Conservation (phyloP, 2,329 filamentous ascomycete species). For the Colletotrichum eleusines region DNA sequence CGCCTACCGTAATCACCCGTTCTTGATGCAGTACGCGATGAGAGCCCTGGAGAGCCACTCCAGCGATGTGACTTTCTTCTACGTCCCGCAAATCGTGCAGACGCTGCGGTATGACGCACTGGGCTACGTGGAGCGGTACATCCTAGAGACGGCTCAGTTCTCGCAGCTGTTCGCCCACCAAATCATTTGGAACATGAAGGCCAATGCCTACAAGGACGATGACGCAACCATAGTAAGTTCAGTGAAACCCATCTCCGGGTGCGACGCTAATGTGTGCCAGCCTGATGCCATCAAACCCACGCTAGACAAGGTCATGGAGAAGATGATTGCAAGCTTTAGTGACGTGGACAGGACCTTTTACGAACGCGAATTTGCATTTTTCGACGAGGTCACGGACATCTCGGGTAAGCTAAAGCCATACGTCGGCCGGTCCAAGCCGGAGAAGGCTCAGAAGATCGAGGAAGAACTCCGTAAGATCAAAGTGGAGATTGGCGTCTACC, state of each 20-base stretch:
- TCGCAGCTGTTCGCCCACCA: constrained; percentile 99
- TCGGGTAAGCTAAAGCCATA: constrained; percentile 95
- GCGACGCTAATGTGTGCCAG: constrained; percentile 53
- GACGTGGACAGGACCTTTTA: constrained; percentile 85
- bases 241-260: constrained; percentile 8
- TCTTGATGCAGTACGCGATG: constrained; percentile 97
- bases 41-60: constrained; percentile 92
- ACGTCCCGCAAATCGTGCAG: constrained; percentile 98
- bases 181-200: constrained; percentile 99
- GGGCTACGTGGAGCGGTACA: constrained; percentile 96
- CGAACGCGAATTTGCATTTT: constrained; percentile 96
- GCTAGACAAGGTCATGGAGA: constrained; percentile 88
- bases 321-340: constrained; percentile 86
- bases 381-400: constrained; percentile 94
- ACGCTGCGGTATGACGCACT: constrained; percentile 91
- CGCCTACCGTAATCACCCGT: constrained; percentile 89
- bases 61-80: constrained; percentile 98
- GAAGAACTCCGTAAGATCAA: constrained; percentile 98
- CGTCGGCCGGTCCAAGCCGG: constrained; percentile 91
- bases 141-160: constrained; percentile 95
- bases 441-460: constrained; percentile 99
- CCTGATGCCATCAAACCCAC: constrained; percentile 94
- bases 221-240: constrained; percentile 81
- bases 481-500: constrained; percentile 95
- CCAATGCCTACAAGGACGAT: constrained; percentile 98